phyloP scores from a whole-genome alignment of 2,329 filamentous ascomycete genomes.

The Fusarium sp. region DNA sequence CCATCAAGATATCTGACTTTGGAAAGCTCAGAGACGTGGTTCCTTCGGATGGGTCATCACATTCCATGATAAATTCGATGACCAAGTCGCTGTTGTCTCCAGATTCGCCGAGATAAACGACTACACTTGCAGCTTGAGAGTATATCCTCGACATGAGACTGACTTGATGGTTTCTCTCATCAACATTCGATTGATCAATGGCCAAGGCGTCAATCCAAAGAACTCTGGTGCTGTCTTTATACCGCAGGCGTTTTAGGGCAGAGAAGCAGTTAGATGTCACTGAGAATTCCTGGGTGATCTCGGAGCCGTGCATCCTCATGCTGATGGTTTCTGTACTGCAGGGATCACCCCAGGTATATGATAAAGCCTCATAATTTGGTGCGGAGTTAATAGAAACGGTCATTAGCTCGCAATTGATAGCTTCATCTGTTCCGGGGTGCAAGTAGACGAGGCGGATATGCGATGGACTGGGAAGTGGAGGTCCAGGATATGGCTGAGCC shows the following conservation, averaged over 20 bases:
- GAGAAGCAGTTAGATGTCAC: background rate
- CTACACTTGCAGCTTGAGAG: background rate
- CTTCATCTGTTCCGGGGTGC: rapidly evolving
- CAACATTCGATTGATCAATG: background rate
- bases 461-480: rapidly evolving
- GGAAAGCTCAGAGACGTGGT: rapidly evolving
- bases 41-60: background rate
- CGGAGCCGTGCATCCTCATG: background rate
- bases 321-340: background rate
- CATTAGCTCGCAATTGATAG: background rate
- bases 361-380: background rate
- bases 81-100: background rate
- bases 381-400: rapidly evolving
- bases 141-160: background rate
- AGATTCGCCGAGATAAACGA: background rate
- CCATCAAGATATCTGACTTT: background rate
- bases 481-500: background rate
- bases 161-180: background rate
- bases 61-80: background rate
- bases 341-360: background rate
- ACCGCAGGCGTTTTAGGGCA: background rate
- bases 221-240: background rate
- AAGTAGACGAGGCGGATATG: background rate
- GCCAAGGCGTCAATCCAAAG: background rate
- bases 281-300: rapidly evolving